Conservation (phyloP, 2,329 filamentous ascomycete species). For the Epichloe typhina region DNA sequence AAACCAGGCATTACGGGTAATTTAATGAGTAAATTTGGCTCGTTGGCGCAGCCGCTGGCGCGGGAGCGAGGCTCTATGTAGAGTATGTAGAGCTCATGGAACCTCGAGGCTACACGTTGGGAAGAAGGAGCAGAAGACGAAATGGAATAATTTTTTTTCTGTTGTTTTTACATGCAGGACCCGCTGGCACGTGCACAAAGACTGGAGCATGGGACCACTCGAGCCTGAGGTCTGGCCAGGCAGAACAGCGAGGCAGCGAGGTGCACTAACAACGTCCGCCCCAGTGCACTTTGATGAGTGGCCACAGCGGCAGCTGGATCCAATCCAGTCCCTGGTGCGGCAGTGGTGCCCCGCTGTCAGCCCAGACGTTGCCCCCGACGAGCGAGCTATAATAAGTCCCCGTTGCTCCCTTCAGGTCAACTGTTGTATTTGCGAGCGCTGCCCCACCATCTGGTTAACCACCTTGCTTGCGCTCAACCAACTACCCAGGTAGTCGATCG, state of each 20-base stretch:
- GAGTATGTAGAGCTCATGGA: not conserved
- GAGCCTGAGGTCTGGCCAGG: too few relatives aligned
- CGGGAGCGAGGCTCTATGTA: too few relatives aligned
- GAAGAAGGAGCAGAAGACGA: too few relatives aligned
- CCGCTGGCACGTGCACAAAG: not conserved
- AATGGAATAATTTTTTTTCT: not conserved
- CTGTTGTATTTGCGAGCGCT: not conserved
- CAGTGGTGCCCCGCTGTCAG: too few relatives aligned
- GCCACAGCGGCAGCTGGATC: too few relatives aligned
- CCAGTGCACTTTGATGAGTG: too few relatives aligned
- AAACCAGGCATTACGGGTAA: not conserved
- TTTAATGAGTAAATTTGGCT: not conserved
- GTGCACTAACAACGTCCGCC: too few relatives aligned
- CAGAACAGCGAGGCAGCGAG: too few relatives aligned
- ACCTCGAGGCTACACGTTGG: not conserved
- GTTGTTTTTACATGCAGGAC: not conserved
- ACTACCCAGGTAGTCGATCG: not conserved
- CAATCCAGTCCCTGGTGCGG: too few relatives aligned
- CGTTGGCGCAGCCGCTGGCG: not conserved
- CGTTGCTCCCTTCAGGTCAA: not conserved
- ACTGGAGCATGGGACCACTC: not conserved
- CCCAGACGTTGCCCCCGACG: too few relatives aligned
- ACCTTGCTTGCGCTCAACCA: not conserved
- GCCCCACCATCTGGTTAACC: constrained; percentile 1
- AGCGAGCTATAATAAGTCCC: not conserved